These are phyloP conservation scores for Chytridium lagenaria DNA, from an alignment of 371 early-diverging fungal species.

Conservation along the genomic window DNA sequence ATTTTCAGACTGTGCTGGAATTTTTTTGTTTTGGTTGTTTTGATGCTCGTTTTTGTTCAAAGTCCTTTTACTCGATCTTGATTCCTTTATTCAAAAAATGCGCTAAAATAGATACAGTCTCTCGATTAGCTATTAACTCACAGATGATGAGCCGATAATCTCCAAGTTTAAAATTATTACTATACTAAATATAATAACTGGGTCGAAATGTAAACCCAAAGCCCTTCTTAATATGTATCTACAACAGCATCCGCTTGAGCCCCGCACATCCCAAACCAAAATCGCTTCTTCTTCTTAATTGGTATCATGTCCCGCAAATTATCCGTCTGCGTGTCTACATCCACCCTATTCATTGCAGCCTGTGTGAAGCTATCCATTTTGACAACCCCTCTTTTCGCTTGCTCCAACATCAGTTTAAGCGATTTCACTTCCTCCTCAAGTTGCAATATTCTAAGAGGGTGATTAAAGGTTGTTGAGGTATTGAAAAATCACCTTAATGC, in stretches of 20 bases:
- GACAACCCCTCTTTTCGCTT: neutral
- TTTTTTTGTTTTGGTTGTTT: no score
- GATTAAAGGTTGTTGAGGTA: neutral
- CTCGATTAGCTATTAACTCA: no score
- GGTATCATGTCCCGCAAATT: neutral
- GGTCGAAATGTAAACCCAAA: no score
- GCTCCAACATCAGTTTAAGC: neutral
- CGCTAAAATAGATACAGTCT: no score
- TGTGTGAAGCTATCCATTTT: neutral
- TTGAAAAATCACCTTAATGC: neutral
- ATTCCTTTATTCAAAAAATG: no score
- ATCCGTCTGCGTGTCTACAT: neutral
- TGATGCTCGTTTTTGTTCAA: no score
- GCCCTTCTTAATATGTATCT: neutral
- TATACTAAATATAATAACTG: no score
- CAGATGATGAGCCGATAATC: no score
- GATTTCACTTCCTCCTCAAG: neutral
- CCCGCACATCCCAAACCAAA: neutral
- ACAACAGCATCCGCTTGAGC: neutral
- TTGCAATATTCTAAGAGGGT: neutral
- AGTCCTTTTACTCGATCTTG: no score
- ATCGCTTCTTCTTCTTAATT: neutral
- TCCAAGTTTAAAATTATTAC: no score
- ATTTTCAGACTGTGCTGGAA: no score
- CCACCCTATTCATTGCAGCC: neutral